These are phyloP conservation scores for Wallemia ichthyophaga DNA, from an alignment of 1,284 basidiomycete species.

Conservation along the genomic window DNA sequence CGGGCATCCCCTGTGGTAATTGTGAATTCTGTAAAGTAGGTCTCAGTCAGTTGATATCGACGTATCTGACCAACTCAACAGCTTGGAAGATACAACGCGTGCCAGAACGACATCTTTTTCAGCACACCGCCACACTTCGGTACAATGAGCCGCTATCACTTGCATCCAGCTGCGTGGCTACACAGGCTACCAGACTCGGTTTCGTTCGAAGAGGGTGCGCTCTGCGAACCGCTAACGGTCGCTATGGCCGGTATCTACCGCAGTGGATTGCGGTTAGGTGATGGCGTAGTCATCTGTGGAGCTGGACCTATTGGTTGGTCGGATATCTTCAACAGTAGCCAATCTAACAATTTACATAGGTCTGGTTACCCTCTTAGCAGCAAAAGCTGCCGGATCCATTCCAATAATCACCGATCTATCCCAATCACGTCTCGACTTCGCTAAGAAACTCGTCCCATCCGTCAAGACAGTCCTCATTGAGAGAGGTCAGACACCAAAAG, in stretches of 20 bases:
- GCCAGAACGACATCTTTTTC: constrained; percentile 16
- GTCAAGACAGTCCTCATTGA: constrained; percentile 18
- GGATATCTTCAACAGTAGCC: neutral
- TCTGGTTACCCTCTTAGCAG: constrained; percentile 21
- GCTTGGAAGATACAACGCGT: neutral
- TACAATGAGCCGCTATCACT: constrained; percentile 19
- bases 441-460: constrained; percentile 19
- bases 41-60: no score
- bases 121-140: constrained; percentile 21
- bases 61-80: no score
- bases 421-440: constrained; percentile 21
- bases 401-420: constrained; percentile 25
- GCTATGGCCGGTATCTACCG: constrained; percentile 23
- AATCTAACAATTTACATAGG: constrained; percentile 13
- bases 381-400: constrained; percentile 21
- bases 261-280: constrained; percentile 20
- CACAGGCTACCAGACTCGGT: constrained; percentile 22
- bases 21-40: constrained; percentile 21
- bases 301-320: constrained; percentile 11
- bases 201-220: constrained; percentile 21
- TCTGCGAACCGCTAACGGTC: constrained; percentile 23
- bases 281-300: constrained; percentile 18
- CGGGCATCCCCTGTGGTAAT: constrained; percentile 23
- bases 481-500: constrained; percentile 11
- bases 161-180: constrained; percentile 23